Base-by-base conservation (phyloP, 1,139 yeast species). In the Pneumocystis murina region DNA sequence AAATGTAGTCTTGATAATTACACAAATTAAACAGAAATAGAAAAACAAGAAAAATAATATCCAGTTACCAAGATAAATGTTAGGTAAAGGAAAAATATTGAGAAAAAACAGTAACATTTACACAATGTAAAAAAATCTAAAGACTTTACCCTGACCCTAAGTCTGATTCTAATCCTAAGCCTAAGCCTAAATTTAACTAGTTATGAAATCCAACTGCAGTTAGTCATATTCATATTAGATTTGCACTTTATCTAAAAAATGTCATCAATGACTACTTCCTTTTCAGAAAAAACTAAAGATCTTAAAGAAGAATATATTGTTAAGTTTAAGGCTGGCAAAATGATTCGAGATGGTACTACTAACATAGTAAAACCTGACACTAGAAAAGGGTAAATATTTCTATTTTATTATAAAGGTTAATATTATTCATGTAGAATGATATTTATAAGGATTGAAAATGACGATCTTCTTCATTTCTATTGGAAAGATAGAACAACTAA, bases 301-400 rank as follows among this genome's bases (percentile, higher is more conserved):
- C 16, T 3, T 4, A 48, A 24, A 24, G 33, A 48, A 24, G 33
- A 48, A 24, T 24, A 48, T 48, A 48, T 58, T 58, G 59, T 58
- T 10, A 38, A 30, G n/a, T 64, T 66, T 64, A 66, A 66, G 59
- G 67, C 67, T 17, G 67, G 67, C 36, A 63, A 60, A 38, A 43
- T 66, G 39, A 59, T 58, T 35, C 64, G 67, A 39, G 78, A 76
- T 54, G 78, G 74, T 17, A 62, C 61, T 39, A 60, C 67, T n/a
- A 62, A 61, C 10, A 43, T 59, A 24, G 66, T 59, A 63, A 64
- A 48, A 61, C 64, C 67, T 33, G 67, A 66, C 35, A 61, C 65
- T 2, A 62, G 67, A 12, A 63, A 65, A 58, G 67, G 67, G 63
- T 62, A 62, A 35, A 58, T 38, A 35, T 14, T 14, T 24, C 35